phyloP scores from a whole-genome alignment of 2,329 filamentous ascomycete species.

The Calonectria montana region DNA sequence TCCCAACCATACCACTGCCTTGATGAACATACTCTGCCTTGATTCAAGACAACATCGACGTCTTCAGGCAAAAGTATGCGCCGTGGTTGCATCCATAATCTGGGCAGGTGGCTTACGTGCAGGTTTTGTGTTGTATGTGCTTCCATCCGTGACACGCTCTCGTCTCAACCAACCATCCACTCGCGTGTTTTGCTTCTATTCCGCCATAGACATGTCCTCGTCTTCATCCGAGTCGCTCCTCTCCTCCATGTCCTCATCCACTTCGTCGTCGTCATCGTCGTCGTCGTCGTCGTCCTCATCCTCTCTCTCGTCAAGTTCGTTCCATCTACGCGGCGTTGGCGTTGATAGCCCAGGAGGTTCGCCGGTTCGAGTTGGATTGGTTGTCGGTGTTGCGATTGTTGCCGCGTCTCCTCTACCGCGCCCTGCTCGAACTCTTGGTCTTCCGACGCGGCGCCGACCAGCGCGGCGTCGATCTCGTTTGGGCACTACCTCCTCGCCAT shows the following conservation, averaged over 20 bases:
- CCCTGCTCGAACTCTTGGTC: constrained; percentile 35
- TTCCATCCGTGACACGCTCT: neutral
- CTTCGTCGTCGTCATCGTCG: constrained; percentile 43
- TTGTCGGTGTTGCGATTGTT: neutral
- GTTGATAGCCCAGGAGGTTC: constrained; percentile 43
- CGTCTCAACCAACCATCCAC: neutral
- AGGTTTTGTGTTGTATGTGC: neutral
- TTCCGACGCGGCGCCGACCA: constrained; percentile 33
- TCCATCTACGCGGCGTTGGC: constrained; percentile 50
- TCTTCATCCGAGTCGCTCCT: constrained; percentile 41
- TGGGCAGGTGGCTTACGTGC: neutral
- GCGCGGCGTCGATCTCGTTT: constrained; percentile 31
- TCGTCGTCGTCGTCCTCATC: constrained; percentile 39
- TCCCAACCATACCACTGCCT: neutral
- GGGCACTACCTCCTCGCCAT: constrained; percentile 40
- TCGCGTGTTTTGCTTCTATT: constrained; percentile 13
- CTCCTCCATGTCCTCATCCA: constrained; percentile 39
- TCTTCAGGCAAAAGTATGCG: neutral
- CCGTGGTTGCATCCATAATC: neutral
- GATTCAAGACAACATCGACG: neutral
- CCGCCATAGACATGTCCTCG: constrained; percentile 42
- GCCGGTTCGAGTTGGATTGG: constrained; percentile 3
- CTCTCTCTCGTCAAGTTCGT: constrained; percentile 41
- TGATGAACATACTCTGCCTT: neutral
- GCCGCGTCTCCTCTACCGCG: constrained; percentile 26